phyloP scores from a whole-genome alignment of 23 red algal genomes.

The Gracilariopsis chorda region DNA sequence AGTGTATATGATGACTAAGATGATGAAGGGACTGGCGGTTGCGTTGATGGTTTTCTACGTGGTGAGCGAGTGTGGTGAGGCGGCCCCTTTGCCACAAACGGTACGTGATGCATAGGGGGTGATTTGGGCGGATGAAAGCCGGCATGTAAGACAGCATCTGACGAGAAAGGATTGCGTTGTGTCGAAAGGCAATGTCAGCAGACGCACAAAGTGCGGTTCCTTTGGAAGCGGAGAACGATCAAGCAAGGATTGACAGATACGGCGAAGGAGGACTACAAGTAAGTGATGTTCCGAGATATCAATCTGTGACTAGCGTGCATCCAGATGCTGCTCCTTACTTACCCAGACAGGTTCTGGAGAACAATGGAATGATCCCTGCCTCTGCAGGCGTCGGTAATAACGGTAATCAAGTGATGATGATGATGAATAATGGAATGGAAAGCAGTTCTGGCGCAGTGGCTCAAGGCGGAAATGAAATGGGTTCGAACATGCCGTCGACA shows the following conservation, averaged over 20 bases:
- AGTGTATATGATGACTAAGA: no score
- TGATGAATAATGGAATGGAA: no score
- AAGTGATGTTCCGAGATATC: neutral
- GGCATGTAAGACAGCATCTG: neutral
- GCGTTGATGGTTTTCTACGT: neutral
- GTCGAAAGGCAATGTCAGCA: neutral
- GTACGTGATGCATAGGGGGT: neutral
- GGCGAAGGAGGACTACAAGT: neutral
- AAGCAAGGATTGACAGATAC: neutral
- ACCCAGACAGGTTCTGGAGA: neutral
- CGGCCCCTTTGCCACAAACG: neutral
- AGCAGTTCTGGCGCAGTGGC: no score
- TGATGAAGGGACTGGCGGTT: no score
- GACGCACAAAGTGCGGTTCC: neutral
- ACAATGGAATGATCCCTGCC: neutral
- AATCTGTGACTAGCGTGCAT: neutral
- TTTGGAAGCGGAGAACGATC: neutral
- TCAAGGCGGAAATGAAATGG: no score
- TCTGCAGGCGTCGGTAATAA: no score
- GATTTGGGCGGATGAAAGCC: neutral
- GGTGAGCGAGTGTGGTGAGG: no score
- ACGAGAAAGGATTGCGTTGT: neutral
- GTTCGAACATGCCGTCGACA: no score
- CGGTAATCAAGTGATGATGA: no score
- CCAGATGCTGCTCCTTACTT: neutral